Conservation (phyloP, 139 green algal genomes). For the Chlorella ohadii region DNA sequence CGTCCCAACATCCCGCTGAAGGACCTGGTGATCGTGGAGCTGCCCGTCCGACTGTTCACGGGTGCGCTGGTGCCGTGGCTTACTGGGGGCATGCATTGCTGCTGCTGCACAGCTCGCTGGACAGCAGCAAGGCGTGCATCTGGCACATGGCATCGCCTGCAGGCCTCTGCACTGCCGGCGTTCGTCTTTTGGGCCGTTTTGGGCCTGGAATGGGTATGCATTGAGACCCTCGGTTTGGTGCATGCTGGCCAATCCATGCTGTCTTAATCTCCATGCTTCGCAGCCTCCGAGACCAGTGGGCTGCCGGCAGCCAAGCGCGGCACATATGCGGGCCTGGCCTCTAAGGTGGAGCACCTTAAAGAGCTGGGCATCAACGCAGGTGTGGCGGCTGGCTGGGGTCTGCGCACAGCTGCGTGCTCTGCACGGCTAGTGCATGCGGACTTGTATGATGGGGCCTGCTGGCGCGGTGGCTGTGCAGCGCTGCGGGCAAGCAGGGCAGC, state of each 20-base stretch:
- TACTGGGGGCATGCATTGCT: background rate
- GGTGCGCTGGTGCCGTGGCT: slow-evolving; percentile 25
- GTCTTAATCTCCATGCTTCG: too few species aligned
- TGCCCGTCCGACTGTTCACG: slow-evolving; percentile 87
- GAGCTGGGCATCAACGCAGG: slow-evolving; percentile 83
- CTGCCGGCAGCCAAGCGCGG: slow-evolving; percentile 56
- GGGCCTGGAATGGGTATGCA: too few species aligned
- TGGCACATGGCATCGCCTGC: too few species aligned
- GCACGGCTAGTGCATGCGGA: too few species aligned
- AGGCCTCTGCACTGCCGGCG: too few species aligned
- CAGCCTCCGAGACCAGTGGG: slow-evolving; percentile 43
- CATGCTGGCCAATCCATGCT: too few species aligned
- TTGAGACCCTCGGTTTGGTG: too few species aligned
- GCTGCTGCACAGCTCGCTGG: too few species aligned
- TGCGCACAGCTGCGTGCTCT: too few species aligned
- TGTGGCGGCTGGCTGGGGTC: background rate
- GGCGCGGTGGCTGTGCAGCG: background rate
- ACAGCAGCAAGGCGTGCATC: too few species aligned
- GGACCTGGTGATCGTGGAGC: slow-evolving; percentile 90
- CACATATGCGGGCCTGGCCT: slow-evolving; percentile 65
- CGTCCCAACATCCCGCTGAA: slow-evolving; percentile 55
- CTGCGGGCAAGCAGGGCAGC: too few species aligned
- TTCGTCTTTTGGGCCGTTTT: too few species aligned
- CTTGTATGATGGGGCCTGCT: background rate
- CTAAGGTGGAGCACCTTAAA: slow-evolving; percentile 78